Base-by-base conservation (phyloP, 495 filamentous ascomycete genomes). In the Aspergillus incahuasiensis region DNA sequence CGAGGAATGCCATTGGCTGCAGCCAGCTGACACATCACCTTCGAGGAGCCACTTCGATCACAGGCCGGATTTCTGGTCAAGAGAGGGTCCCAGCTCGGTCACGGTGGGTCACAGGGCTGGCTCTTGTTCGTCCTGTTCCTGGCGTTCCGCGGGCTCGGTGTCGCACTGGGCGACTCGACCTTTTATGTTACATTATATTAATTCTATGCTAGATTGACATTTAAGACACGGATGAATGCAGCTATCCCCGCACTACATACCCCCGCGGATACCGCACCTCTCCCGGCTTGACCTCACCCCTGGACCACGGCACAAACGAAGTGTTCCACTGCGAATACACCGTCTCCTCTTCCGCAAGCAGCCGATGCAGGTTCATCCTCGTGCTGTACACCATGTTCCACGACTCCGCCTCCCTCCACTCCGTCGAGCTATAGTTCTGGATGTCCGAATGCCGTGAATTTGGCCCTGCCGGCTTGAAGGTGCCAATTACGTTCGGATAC, bases 351-450 rank as follows among this genome's bases (percentile, higher is more conserved):
- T 59, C 63, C 35, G 57, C 48, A 13, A 68, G 43, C 43, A 72
- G 46, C 1, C 57, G 55, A 18, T 65, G 62, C 8, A 72, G 61
- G 51, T 72, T 69, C 24, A 61, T 43, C 41, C 61, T 43, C 1
- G 65, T 64, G 52, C 68, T 71, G 40, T 64, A 71, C 5, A 68
- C 58, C 53, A 69, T 34, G 40, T 66, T 66, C 38, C 46, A 62
- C 3, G 67, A 48, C 30, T 48, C 32, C 6, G 63, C 67, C 16
- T 59, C 58, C 20, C 62, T 62, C 18, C 49, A 62, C 20, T 55
- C 35, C 8, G 49, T 47, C 2, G 39, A 30, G 1, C 41, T 50
- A 13, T 55, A 52, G 38, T 56, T 42, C 6, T 49, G 61, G 13
- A 71, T 69, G 41, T 71, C 66, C 8, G 68, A 71, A 24, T 59